phyloP scores from a whole-genome alignment of 805 yeast genomes.

The Saccharomyces cerevisiae region DNA sequence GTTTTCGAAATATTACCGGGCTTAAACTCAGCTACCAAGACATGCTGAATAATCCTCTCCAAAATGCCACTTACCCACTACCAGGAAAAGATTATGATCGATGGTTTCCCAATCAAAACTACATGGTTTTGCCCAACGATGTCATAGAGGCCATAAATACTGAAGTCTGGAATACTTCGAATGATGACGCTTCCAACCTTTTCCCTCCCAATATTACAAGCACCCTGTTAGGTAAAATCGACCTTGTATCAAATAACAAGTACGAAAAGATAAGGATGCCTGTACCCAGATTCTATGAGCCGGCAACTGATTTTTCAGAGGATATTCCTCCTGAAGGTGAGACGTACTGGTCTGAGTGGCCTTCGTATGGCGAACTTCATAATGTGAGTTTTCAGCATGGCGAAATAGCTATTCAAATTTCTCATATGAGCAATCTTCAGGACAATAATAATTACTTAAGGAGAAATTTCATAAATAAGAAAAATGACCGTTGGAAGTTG shows the following conservation, averaged over 20 bases:
- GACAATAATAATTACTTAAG: slow-evolving; percentile 14
- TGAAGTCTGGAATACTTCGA: slow-evolving; percentile 43
- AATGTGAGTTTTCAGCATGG: slow-evolving; percentile 27
- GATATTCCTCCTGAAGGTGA: slow-evolving; percentile 24
- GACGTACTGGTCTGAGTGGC: slow-evolving; percentile 16
- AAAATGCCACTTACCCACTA: slow-evolving; percentile 50
- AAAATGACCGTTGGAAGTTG: slow-evolving; percentile 35
- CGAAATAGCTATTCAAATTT: slow-evolving; percentile 17
- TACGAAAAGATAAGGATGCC: slow-evolving; percentile 26
- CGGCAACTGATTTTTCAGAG: slow-evolving; percentile 23
- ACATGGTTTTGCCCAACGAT: slow-evolving; percentile 52
- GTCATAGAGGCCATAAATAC: slow-evolving; percentile 40
- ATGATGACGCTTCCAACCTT: slow-evolving; percentile 16
- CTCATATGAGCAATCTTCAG: slow-evolving; percentile 18
- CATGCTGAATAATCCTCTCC: slow-evolving; percentile 36
- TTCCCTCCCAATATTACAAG: slow-evolving; percentile 43
- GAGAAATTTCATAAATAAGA: slow-evolving; percentile 17
- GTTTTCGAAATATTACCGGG: slow-evolving; percentile 71
- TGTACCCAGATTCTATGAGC: slow-evolving; percentile 26
- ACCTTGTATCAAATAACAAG: slow-evolving; percentile 14
- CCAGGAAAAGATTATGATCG: slow-evolving; percentile 36
- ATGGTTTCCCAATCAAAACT: slow-evolving; percentile 43
- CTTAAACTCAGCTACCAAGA: slow-evolving; percentile 58
- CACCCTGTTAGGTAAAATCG: slow-evolving; percentile 37
- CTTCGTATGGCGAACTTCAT: slow-evolving; percentile 16